Evolutionary conservation across 768 basidiomycete genomes (phyloP).

Genomic region (Serpula lacrymans): DNA sequence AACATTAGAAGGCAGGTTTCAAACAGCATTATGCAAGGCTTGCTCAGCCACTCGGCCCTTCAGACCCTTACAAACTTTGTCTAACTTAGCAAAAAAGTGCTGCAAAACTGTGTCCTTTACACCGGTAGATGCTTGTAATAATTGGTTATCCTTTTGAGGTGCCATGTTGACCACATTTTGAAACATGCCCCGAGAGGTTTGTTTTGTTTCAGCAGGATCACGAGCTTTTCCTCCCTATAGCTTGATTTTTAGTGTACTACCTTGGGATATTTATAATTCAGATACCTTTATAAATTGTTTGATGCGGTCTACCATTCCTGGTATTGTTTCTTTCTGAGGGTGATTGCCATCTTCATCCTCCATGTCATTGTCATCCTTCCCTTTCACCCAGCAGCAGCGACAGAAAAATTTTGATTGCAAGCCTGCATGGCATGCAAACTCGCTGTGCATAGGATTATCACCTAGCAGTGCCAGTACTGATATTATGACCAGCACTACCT

Average conservation of each 20-base stretch:
- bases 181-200: too few relatives aligned
- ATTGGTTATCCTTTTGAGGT: too few relatives aligned
- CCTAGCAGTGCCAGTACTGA: slow-evolving; percentile 32
- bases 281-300: slow-evolving; percentile 23
- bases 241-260: too few relatives aligned
- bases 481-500: slow-evolving; percentile 28
- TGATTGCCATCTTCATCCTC: neutral
- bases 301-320: slow-evolving; percentile 17
- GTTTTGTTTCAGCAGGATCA: too few relatives aligned
- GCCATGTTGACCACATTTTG: too few relatives aligned
- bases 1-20: slow-evolving; percentile 15
- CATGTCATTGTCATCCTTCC: slow-evolving; percentile 8
- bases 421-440: slow-evolving; percentile 43
- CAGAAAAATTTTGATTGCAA: slow-evolving; percentile 37
- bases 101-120: slow-evolving; percentile 3
- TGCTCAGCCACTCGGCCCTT: neutral
- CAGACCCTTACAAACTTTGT: neutral
- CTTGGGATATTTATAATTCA: too few relatives aligned
- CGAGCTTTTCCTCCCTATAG: too few relatives aligned
- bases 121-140: slow-evolving; percentile 5
- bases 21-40: slow-evolving; percentile 5
- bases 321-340: slow-evolving; percentile 2
- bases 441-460: slow-evolving; percentile 46
- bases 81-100: neutral
- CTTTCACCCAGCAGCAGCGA: slow-evolving; percentile 34